Evolutionary conservation across 129 eudicot species (phyloP).

Genomic region (Saussurea involucrata): DNA sequence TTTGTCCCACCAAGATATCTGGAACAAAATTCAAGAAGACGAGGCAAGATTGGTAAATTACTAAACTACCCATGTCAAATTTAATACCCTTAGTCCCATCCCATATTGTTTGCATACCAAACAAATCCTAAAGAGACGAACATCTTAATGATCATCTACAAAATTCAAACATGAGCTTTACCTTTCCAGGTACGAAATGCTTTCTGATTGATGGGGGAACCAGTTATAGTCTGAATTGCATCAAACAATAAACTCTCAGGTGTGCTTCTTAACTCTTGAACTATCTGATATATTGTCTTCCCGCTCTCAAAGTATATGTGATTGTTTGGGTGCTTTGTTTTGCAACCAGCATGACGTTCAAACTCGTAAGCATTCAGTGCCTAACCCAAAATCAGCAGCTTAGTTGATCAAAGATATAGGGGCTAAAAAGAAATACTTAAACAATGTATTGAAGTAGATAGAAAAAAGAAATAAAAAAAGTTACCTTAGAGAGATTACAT

Average conservation of each 20-base stretch:
- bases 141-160: neutral
- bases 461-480: neutral
- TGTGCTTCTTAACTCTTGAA: conserved; percentile 74
- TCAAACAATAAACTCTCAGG: conserved; percentile 64
- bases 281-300: conserved; percentile 78
- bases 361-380: conserved; percentile 75
- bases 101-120: neutral
- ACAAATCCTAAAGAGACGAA: neutral
- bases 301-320: conserved; percentile 85
- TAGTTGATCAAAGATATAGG: neutral
- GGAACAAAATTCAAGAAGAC: too few species aligned
- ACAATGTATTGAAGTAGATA: neutral
- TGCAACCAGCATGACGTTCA: conserved; percentile 88
- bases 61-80: neutral
- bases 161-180: neutral
- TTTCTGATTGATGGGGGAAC: conserved; percentile 77
- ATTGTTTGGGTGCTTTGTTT: conserved; percentile 87
- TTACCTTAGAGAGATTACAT: conserved; percentile 70
- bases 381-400: conserved; percentile 6
- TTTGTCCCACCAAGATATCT: neutral
- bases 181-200: conserved; percentile 91
- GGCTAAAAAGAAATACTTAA: neutral
- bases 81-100: neutral
- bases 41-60: neutral
- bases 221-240: conserved; percentile 69